phyloP scores from a whole-genome alignment of 345 rosid species.

The Citrus cavaleriei region DNA sequence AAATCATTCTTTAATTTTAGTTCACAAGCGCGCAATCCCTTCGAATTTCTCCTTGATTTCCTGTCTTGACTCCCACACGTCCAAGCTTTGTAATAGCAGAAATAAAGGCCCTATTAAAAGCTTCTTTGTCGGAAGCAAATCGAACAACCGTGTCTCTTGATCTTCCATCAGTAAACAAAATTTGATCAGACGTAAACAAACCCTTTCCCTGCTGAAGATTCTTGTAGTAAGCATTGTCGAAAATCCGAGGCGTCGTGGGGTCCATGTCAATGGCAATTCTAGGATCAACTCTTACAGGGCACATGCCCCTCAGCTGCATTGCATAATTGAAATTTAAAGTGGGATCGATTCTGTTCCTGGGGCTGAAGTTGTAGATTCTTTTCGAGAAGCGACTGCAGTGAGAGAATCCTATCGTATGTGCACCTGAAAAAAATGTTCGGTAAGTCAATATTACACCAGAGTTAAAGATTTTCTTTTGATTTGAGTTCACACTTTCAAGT shows the following conservation, averaged over 20 bases:
- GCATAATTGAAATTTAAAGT: constrained; percentile 55
- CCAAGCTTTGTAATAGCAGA: constrained; percentile 75
- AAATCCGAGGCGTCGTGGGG: constrained; percentile 58
- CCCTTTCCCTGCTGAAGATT: constrained; percentile 79
- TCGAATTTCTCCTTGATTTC: constrained; percentile 70
- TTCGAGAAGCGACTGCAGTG: constrained; percentile 67
- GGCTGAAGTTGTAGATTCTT: constrained; percentile 65
- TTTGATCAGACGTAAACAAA: constrained; percentile 64
- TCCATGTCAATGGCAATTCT: constrained; percentile 83
- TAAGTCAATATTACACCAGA: no score
- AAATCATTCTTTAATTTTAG: constrained; percentile 15
- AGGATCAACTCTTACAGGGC: constrained; percentile 62
- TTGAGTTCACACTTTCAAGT: no score
- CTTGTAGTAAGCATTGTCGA: constrained; percentile 73
- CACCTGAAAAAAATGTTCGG: constrained; percentile 31
- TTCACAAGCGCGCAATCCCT: constrained; percentile 52
- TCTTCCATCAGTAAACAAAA: constrained; percentile 56
- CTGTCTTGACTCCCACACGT: constrained; percentile 62
- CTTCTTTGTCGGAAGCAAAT: constrained; percentile 49
- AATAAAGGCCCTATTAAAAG: constrained; percentile 61
- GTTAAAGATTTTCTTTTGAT: no score
- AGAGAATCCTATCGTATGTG: constrained; percentile 74
- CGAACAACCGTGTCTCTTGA: constrained; percentile 52
- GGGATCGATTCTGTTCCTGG: constrained; percentile 48
- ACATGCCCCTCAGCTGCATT: constrained; percentile 54